Evolutionary conservation across 163 green algal genomes (phyloP).

Genomic region (Scenedesmus sp.): DNA sequence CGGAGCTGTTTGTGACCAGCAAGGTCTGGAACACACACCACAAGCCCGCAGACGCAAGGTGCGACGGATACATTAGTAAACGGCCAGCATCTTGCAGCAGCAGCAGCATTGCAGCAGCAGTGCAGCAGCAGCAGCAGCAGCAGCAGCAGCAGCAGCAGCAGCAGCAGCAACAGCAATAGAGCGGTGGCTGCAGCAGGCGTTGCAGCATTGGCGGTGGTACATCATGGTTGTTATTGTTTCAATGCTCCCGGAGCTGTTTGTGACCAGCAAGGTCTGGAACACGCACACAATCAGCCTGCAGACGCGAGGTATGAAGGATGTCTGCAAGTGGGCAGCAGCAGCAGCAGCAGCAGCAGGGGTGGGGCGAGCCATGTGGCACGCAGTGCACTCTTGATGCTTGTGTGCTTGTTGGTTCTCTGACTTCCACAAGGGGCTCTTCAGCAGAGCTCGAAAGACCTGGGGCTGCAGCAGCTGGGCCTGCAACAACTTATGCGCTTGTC

Average conservation of each 20-base stretch:
- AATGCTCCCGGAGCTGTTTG: conserved; percentile 78
- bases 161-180: conserved; percentile 11
- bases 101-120: background rate
- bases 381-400: background rate
- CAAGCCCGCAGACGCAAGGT: conserved; percentile 62
- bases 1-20: conserved; percentile 86
- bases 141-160: background rate
- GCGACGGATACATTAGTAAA: background rate
- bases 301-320: conserved; percentile 27
- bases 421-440: conserved; percentile 39
- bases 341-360: conserved; percentile 56
- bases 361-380: conserved; percentile 63
- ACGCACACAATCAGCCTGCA: conserved; percentile 70
- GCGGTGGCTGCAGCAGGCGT: background rate
- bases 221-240: conserved; percentile 46
- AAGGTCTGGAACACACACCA: conserved; percentile 95
- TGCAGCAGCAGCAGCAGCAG: background rate
- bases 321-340: background rate
- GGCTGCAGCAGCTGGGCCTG: conserved; percentile 33
- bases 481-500: background rate
- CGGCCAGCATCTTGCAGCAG: background rate
- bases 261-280: conserved; percentile 92
- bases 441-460: conserved; percentile 31
- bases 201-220: background rate
- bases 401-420: conserved; percentile 26